Percentiles rank a stretch among this genome's conserved stretches.
phyloP scores from a whole-genome alignment of 2,329 filamentous ascomycete genomes.

The Botrytis porri region DNA sequence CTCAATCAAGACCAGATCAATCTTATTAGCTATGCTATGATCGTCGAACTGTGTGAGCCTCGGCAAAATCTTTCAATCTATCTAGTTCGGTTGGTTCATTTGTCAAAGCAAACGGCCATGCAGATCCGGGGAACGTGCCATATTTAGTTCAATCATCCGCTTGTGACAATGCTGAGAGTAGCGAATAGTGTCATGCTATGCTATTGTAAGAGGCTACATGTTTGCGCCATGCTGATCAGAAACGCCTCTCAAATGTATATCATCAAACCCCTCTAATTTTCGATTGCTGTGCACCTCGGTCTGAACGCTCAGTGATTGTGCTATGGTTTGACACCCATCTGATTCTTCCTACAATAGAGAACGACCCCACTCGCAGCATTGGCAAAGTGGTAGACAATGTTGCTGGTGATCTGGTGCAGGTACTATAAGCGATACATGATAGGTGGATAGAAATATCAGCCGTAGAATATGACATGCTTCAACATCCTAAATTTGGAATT shows the following conservation, averaged over 20 bases:
- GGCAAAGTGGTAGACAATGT: background rate
- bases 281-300: background rate
- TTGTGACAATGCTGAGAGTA: background rate
- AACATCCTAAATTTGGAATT: background rate
- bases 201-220: background rate
- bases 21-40: background rate
- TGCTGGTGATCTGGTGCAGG: background rate
- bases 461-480: background rate
- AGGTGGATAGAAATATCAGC: background rate
- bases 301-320: background rate
- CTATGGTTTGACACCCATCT: background rate
- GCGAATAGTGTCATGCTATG: background rate
- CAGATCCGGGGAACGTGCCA: conserved; percentile 2
- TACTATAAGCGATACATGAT: background rate
- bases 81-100: background rate
- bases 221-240: background rate
- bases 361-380: background rate
- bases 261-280: background rate
- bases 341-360: background rate
- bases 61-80: background rate
- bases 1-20: background rate
- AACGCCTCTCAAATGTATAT: background rate
- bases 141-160: background rate
- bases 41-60: background rate
- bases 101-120: background rate